Percentiles rank a stretch among this genome's conserved stretches.
Conservation (phyloP, 1,284 basidiomycete genomes). For the Inonotus obliquus region DNA sequence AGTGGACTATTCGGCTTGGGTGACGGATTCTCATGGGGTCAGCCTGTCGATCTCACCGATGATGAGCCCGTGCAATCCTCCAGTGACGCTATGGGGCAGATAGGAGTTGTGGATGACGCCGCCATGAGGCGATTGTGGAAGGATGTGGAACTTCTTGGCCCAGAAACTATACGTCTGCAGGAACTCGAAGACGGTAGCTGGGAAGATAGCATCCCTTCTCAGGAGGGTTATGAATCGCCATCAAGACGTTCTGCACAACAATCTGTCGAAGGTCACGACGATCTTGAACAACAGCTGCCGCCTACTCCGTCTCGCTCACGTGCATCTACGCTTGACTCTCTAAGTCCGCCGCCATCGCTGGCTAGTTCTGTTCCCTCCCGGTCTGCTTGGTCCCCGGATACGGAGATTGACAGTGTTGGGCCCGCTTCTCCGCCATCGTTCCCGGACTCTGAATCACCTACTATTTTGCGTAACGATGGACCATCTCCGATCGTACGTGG, state of each 20-base stretch:
- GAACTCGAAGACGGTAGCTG: slow-evolving; percentile 36
- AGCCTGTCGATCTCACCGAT: slow-evolving; percentile 8
- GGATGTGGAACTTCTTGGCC: slow-evolving; percentile 45
- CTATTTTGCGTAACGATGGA: slow-evolving; percentile 1
- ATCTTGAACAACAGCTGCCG: background rate
- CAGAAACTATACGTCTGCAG: slow-evolving; percentile 41
- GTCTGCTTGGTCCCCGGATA: slow-evolving; percentile 12
- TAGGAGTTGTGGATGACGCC: background rate
- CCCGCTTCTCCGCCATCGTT: slow-evolving; percentile 12
- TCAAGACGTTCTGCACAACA: background rate
- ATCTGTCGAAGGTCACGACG: background rate
- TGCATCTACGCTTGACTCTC: background rate
- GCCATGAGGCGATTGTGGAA: slow-evolving; percentile 32
- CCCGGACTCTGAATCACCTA: background rate
- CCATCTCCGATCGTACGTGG: background rate
- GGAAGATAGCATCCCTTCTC: background rate
- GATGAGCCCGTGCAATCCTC: slow-evolving; percentile 1
- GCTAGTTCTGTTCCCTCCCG: background rate
- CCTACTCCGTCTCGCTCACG: background rate
- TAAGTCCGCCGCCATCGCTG: slow-evolving; percentile 5
- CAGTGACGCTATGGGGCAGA: background rate
- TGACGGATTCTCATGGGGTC: slow-evolving; percentile 9
- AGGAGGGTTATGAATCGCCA: background rate
- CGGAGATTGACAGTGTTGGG: slow-evolving; percentile 13
- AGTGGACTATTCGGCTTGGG: background rate